Percentiles rank a stretch among this genome's conserved stretches.
Conservation (phyloP, 1,284 basidiomycete species). For the Cutaneotrichosporon daszewskae region DNA sequence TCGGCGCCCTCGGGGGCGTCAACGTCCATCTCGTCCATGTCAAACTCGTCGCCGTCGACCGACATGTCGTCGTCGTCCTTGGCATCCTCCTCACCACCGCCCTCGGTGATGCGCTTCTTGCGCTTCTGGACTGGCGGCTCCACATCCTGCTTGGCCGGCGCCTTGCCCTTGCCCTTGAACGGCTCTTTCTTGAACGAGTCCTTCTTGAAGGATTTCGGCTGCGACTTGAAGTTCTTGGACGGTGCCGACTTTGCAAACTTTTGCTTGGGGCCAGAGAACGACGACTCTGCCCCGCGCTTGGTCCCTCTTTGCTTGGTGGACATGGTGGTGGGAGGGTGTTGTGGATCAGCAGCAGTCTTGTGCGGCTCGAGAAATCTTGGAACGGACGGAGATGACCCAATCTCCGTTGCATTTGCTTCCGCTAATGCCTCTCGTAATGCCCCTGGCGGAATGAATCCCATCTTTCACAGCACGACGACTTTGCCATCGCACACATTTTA, state of each 20-base stretch:
- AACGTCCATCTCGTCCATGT: slow-evolving; percentile 22
- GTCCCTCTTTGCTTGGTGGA: slow-evolving; percentile 10
- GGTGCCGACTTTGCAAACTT: slow-evolving; percentile 7
- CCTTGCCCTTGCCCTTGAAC: slow-evolving; percentile 4
- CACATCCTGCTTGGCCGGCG: neutral
- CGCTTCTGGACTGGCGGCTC: slow-evolving; percentile 10
- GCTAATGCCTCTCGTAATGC: too few species aligned
- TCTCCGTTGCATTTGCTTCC: too few species aligned
- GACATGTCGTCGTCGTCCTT: slow-evolving; percentile 26
- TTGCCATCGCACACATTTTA: too few species aligned
- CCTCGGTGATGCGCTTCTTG: slow-evolving; percentile 35
- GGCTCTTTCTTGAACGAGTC: neutral
- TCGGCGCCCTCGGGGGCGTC: slow-evolving; percentile 20
- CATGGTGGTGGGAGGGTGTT: slow-evolving; percentile 7
- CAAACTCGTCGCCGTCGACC: slow-evolving; percentile 24
- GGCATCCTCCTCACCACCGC: slow-evolving; percentile 34
- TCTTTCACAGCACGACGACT: too few species aligned
- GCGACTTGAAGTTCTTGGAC: slow-evolving; percentile 3
- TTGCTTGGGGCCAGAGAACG: slow-evolving; percentile 1
- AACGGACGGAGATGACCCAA: too few species aligned
- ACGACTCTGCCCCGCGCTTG: slow-evolving; percentile 13
- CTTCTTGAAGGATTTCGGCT: slow-evolving; percentile 7
- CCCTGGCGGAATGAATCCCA: too few species aligned
- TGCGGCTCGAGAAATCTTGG: slow-evolving; percentile 2
- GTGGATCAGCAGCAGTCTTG: neutral